phyloP scores from a whole-genome alignment of 169 alveolate genomes.

The Plasmodium falciparum region DNA sequence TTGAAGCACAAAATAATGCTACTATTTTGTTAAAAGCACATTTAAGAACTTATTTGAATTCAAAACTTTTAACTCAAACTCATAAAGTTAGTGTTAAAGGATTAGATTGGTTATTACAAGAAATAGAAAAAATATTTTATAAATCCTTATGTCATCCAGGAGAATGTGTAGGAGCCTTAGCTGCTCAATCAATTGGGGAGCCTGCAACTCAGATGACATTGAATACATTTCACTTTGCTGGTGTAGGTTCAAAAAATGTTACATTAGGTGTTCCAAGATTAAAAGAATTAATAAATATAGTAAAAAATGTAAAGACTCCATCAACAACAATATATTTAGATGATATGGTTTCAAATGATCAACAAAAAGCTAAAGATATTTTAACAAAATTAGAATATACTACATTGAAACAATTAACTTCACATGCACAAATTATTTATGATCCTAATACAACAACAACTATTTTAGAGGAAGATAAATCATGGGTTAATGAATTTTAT shows the following conservation, averaged over 20 bases:
- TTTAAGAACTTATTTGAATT: conserved; percentile 93
- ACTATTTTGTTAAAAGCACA: conserved; percentile 95
- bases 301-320: conserved; percentile 99
- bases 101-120: conserved; percentile 98
- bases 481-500: conserved; percentile 95
- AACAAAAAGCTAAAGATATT: conserved; percentile 94
- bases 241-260: conserved; percentile 99
- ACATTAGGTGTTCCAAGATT: conserved; percentile 99
- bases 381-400: conserved; percentile 96
- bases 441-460: conserved; percentile 97
- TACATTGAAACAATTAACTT: conserved; percentile 94
- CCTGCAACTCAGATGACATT: conserved; percentile 99
- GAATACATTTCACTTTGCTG: conserved; percentile 99
- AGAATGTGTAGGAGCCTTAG: conserved; percentile 99
- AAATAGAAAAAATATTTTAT: conserved; percentile 95
- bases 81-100: conserved; percentile 95
- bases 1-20: conserved; percentile 95
- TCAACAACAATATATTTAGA: conserved; percentile 94
- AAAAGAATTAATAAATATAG: conserved; percentile 99
- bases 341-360: conserved; percentile 91
- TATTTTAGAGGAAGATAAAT: conserved; percentile 94
- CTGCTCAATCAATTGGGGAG: conserved; percentile 99
- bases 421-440: conserved; percentile 95
- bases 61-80: conserved; percentile 94
- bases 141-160: conserved; percentile 98